phyloP scores from a whole-genome alignment of 1,284 basidiomycete genomes.

The Xanthoconium separans region DNA sequence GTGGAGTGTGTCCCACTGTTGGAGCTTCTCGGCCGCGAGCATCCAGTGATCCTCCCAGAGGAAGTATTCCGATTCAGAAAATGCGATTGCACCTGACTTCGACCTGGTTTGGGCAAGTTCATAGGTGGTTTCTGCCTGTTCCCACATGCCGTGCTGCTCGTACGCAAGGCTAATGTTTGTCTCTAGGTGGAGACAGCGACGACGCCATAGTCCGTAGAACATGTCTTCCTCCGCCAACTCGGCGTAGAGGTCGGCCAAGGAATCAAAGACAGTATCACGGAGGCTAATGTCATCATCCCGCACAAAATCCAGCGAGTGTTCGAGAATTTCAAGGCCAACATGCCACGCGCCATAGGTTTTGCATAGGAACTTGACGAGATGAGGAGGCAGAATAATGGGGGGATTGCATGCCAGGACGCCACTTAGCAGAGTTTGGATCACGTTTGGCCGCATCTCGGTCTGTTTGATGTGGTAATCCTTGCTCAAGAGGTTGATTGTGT shows the following conservation, averaged over 20 bases:
- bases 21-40: conserved; percentile 91
- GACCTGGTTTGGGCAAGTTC: conserved; percentile 91
- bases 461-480: conserved; percentile 95
- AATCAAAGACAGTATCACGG: conserved; percentile 87
- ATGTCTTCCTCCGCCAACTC: conserved; percentile 96
- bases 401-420: conserved; percentile 86
- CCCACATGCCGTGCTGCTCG: conserved; percentile 98
- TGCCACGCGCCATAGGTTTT: conserved; percentile 98
- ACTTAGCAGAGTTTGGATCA: conserved; percentile 88
- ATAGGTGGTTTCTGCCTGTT: conserved; percentile 87
- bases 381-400: conserved; percentile 87
- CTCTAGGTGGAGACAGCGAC: conserved; percentile 84
- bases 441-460: conserved; percentile 89
- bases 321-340: conserved; percentile 87
- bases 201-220: conserved; percentile 96
- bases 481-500: conserved; percentile 88
- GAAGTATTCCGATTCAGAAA: conserved; percentile 95
- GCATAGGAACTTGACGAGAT: conserved; percentile 94
- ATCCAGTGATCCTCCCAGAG: conserved; percentile 99
- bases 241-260: conserved; percentile 93
- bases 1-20: conserved; percentile 95
- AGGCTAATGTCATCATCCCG: conserved; percentile 82
- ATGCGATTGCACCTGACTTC: conserved; percentile 81
- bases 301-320: conserved; percentile 69
- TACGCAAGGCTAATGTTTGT: conserved; percentile 92